Evolutionary conservation across 345 rosid species (phyloP), one percentile per base, ranked within the genome.

Genomic region (Orychophragmus violaceus): DNA sequence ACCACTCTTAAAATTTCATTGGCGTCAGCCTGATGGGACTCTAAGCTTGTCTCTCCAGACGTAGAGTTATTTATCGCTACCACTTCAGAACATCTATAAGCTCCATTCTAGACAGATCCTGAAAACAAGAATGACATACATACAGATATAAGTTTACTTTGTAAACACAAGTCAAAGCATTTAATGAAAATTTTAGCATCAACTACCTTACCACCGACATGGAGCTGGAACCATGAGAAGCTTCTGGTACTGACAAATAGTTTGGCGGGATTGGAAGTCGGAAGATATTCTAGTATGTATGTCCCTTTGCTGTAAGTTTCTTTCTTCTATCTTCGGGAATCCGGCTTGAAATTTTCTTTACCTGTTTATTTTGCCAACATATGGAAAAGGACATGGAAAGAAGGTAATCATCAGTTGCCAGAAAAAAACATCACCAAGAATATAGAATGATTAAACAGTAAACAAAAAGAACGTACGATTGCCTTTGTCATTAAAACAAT

Each of bases 181-280:
- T 60, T 19, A 52, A 52, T 52, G n/a, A 54, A 49, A 69, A 28
- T 32, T 41, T 16, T 28, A 27, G 65, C 33, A 42, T 67, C 54
- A 56, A 66, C 18, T 67, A 13, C 36, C 95, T 82, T 81, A 90
- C 99, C 73, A 87, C 84, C 12, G 99, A 85, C 92, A 94, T 88
- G 66, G 86, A 62, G 44, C 76, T 94, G 54, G 69, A 76, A 66
- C 96, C 97, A 75, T 94, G 96, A 11, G 97, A 90, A 62, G 83
- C 57, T 18, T 88, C 99, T 18, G 97, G 99, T 41, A 88, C 91
- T 8, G 97, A 84, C 73, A 94, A 75, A 76, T 96, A 94, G 62
- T 94, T 94, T 3, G 99, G 97, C 13, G 99, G 97, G 68, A 94
- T 96, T 16, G 99, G 97, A n/a, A n/a, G n/a, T n/a, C n/a, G n/a